Evolutionary conservation across 257 asterid species (phyloP).

Genomic region (Solanum chiquidenum): DNA sequence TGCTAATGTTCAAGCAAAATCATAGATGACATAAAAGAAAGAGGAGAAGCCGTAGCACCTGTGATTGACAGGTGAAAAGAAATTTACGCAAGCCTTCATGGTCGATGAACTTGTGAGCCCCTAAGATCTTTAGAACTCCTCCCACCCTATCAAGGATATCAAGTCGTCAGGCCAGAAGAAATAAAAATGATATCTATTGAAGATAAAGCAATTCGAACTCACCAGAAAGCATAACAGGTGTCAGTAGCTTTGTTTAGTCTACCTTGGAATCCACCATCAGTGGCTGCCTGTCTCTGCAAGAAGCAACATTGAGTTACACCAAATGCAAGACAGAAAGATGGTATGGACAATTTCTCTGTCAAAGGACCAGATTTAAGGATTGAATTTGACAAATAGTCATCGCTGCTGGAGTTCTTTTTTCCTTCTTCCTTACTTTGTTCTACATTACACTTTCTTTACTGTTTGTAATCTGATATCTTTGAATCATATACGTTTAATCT

Average conservation of each 20-base stretch:
- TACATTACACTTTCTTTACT: background rate
- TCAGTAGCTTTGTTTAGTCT: conserved; percentile 80
- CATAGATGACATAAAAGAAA: background rate
- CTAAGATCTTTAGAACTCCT: conserved; percentile 72
- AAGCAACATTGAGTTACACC: background rate
- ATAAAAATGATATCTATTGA: background rate
- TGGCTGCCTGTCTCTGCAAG: conserved; percentile 65
- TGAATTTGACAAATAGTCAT: background rate
- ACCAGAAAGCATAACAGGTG: conserved; percentile 97
- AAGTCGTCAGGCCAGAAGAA: background rate
- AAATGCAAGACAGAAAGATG: background rate
- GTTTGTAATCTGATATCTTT: background rate
- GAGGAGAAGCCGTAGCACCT: conserved; percentile 47
- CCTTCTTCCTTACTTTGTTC: background rate
- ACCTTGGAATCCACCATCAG: conserved; percentile 91
- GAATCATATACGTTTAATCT: background rate
- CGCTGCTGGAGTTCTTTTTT: background rate
- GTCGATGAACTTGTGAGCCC: conserved; percentile 52
- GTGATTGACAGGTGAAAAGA: conserved; percentile 64
- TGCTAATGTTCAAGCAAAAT: background rate
- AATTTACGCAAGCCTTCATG: conserved; percentile 53
- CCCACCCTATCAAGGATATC: conserved; percentile 53
- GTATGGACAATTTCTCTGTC: background rate
- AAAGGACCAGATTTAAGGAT: background rate
- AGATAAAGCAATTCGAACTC: conserved; percentile 1